These are phyloP conservation scores for Lentithecium fluviatile DNA, from an alignment of 495 filamentous ascomycete species.

Conservation along the genomic window DNA sequence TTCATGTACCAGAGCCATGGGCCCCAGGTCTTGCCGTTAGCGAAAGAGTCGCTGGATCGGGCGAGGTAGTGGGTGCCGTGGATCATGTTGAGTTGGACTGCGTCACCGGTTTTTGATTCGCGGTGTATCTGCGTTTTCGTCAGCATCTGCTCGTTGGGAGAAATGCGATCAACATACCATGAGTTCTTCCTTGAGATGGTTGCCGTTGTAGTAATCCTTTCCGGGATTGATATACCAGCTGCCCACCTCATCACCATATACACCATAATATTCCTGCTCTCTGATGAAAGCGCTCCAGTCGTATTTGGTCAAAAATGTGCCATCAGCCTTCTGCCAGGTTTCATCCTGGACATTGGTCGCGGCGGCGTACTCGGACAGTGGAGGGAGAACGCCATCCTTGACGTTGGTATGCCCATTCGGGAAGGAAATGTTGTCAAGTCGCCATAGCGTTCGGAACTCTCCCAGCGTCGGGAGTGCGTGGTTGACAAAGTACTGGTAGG, in stretches of 20 bases:
- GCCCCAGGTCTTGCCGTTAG: constrained; percentile 46
- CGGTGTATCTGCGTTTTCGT: constrained; percentile 34
- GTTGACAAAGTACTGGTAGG: constrained; percentile 50
- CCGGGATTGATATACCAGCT: constrained; percentile 50
- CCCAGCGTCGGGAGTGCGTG: constrained; percentile 44
- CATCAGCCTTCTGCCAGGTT: constrained; percentile 45
- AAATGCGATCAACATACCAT: constrained; percentile 31
- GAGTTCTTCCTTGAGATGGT: constrained; percentile 48
- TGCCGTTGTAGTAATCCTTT: constrained; percentile 48
- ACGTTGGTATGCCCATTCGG: constrained; percentile 42
- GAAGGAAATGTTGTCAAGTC: constrained; percentile 44
- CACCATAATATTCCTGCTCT: constrained; percentile 13
- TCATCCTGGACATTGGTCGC: constrained; percentile 48
- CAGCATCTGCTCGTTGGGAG: too few species aligned
- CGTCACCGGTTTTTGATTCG: constrained; percentile 44
- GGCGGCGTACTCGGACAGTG: constrained; percentile 39
- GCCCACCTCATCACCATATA: constrained; percentile 41
- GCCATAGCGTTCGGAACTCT: constrained; percentile 47
- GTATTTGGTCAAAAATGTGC: constrained; percentile 49
- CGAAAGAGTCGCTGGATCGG: constrained; percentile 38
- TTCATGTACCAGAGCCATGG: constrained; percentile 51
- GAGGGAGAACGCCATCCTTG: constrained; percentile 41
- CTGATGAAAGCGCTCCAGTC: constrained; percentile 32
- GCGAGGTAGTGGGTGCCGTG: constrained; percentile 48
- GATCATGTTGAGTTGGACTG: constrained; percentile 49